Conservation (phyloP, 345 rosid species). For the Rhizophora apiculata region DNA sequence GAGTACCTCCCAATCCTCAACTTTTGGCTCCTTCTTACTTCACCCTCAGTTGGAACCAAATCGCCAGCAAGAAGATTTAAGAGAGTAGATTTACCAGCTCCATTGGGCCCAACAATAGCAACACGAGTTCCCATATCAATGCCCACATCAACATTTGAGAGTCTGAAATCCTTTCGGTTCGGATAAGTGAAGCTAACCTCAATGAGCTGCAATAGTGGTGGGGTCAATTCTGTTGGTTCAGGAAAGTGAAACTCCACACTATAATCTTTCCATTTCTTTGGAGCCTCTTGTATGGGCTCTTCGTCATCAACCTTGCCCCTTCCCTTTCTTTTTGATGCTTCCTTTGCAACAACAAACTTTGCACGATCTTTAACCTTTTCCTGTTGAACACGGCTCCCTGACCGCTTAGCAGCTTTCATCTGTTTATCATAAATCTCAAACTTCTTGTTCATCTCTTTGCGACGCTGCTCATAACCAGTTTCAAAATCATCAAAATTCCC, state of each 20-base stretch:
- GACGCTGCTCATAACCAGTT: constrained; percentile 80
- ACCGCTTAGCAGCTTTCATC: constrained; percentile 76
- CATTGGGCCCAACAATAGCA: constrained; percentile 92
- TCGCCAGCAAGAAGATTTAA: constrained; percentile 93
- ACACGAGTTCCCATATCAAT: constrained; percentile 98
- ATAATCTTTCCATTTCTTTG: constrained; percentile 89
- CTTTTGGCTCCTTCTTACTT: constrained; percentile 80
- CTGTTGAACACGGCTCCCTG: constrained; percentile 76
- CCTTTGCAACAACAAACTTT: constrained; percentile 65
- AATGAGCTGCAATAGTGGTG: constrained; percentile 82
- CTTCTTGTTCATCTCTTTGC: constrained; percentile 85
- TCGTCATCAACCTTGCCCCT: constrained; percentile 82
- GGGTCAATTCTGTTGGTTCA: constrained; percentile 92
- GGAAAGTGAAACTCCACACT: constrained; percentile 94
- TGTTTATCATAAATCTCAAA: constrained; percentile 75
- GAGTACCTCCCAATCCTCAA: constrained; percentile 91
- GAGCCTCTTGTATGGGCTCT: constrained; percentile 65
- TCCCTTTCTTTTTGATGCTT: constrained; percentile 66
- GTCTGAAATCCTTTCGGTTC: constrained; percentile 70
- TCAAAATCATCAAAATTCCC: constrained; percentile 89
- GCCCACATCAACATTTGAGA: constrained; percentile 82
- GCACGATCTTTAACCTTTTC: constrained; percentile 90
- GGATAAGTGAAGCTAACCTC: constrained; percentile 93
- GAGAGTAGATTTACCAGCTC: constrained; percentile 94
- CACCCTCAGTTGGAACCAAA: constrained; percentile 77